phyloP scores from a whole-genome alignment of 352 stramenopile genomes.

The Globisporangium cederbergense region DNA sequence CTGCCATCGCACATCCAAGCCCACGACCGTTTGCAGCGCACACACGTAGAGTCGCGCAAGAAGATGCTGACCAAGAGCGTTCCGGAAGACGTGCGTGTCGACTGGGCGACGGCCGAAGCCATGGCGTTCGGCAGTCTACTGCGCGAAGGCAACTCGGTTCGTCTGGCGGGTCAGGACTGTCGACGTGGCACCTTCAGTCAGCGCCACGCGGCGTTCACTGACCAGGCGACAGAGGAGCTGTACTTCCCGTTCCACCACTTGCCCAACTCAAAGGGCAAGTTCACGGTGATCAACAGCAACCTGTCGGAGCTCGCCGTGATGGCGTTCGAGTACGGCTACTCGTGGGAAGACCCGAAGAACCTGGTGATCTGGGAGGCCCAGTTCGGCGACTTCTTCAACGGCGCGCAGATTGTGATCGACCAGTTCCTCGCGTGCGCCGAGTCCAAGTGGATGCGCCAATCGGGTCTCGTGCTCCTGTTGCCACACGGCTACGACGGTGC shows the following conservation, averaged over 20 bases:
- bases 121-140: slow-evolving; percentile 88
- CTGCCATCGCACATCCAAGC: slow-evolving; percentile 49
- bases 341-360: slow-evolving; percentile 74
- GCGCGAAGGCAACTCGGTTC: slow-evolving; percentile 77
- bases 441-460: slow-evolving; percentile 89
- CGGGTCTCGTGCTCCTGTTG: slow-evolving; percentile 76
- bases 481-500: slow-evolving; percentile 88
- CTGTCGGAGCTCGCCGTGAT: slow-evolving; percentile 87
- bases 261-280: slow-evolving; percentile 31
- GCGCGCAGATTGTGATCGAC: slow-evolving; percentile 88
- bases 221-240: slow-evolving; percentile 70
- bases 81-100: slow-evolving; percentile 49
- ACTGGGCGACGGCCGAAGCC: slow-evolving; percentile 86
- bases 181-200: slow-evolving; percentile 89
- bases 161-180: slow-evolving; percentile 85
- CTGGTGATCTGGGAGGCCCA: slow-evolving; percentile 90
- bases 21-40: slow-evolving; percentile 77
- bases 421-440: slow-evolving; percentile 85
- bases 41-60: slow-evolving; percentile 65
- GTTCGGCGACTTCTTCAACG: slow-evolving; percentile 90
- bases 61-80: slow-evolving; percentile 58
- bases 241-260: slow-evolving; percentile 80
- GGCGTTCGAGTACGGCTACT: slow-evolving; percentile 90
- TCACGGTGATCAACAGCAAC: slow-evolving; percentile 78
- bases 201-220: slow-evolving; percentile 82